Base-by-base conservation (phyloP, 495 filamentous ascomycete species). In the Paragyromitra xinjiangensis region DNA sequence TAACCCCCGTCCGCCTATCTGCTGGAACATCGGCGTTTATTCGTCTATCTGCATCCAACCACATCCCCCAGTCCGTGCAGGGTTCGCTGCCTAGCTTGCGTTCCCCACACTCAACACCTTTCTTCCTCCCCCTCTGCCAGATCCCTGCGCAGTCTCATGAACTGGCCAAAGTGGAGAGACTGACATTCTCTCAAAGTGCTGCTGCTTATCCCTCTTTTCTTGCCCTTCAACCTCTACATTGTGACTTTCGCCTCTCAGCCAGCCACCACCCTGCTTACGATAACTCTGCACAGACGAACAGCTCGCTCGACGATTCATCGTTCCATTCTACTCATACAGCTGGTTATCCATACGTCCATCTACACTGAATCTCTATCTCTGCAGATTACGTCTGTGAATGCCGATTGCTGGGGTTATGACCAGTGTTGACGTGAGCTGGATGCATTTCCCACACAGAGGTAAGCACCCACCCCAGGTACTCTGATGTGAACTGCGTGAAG, bases 351-450 rank as follows among this genome's bases (percentile, higher is more conserved):
- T 48, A 42, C 37, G 42, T 29, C n/a, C 44, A 24, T 9, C 50
- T 58, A 55, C 11, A 3, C 68, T 63, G 64, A 24, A 34, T 64
- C 26, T 9, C 40, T 26, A 58, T 42, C 58, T 44, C 39, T 24
- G n/a, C 26, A 12, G 26, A 61, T n/a, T 12, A 7, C 39, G 9
- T 24, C 39, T 37, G 22, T 71, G 48, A 65, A 72, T 66, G 61
- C 74, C 42, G 24, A 55, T 50, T 19, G 24, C 50, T 24, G 55
- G 48, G 61, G 61, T 72, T 26, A 73, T 77, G 69, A 37, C 45
- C 42, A 77, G 74, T 59, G 74, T 78, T 48, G 77, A 78, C 59
- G 37, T 65, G 75, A 78, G 75, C 51, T 71, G 77, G 65, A 78
- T 79, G 77, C 73, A 79, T 71, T 71, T 77, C 59, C 56, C 66